Base-by-base conservation (phyloP, 306 rosid species). In the Lathyrus aphaca region DNA sequence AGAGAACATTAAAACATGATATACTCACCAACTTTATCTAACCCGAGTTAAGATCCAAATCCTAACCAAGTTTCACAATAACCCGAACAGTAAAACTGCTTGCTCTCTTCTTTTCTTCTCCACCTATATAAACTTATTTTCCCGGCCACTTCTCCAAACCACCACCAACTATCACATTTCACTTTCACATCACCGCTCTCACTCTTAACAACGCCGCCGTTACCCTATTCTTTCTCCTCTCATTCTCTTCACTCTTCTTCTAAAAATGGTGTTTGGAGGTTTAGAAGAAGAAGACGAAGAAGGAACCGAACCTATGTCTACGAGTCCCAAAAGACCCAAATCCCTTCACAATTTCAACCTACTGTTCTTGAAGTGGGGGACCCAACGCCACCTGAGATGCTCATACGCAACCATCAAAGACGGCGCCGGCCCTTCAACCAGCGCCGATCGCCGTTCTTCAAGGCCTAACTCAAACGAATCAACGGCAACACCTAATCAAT, bases 281-380 rank as follows among this genome's bases (percentile, higher is more conserved):
- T 84, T 23, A 56, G 67, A 19, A 19, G 67, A 69, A 69, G 77
- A 40, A 51, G 37, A 53, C 5, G 32, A 53, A 55, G 0, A 49
- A 71, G 74, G 3, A 13, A 56, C 62, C 39, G 62, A 27, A 14
- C 64, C 78, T 66, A 73, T 82, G 96, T 18, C 83, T 78, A 42
- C 85, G 71, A 76, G 86, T 73, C 46, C 82, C 82, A n/a, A 80
- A 69, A 64, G 91, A 81, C 74, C 86, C 38, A 90, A 77, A 78
- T 79, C 78, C 63, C 86, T 90, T 10, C 96, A 90, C 81, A 83
- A 90, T 84, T 90, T 87, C 89, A 65, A 80, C 38, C 68, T 85
- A 61, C 88, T 91, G 14, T 81, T 80, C 66, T 73, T 89, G 80
- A 87, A 82, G 82, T 90, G 96, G 96, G 96, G 93, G 46, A 79